Evolutionary conservation across 768 basidiomycete genomes (phyloP), one percentile per base, ranked within the genome.

Genomic region (Rhizopogon vulgaris): DNA sequence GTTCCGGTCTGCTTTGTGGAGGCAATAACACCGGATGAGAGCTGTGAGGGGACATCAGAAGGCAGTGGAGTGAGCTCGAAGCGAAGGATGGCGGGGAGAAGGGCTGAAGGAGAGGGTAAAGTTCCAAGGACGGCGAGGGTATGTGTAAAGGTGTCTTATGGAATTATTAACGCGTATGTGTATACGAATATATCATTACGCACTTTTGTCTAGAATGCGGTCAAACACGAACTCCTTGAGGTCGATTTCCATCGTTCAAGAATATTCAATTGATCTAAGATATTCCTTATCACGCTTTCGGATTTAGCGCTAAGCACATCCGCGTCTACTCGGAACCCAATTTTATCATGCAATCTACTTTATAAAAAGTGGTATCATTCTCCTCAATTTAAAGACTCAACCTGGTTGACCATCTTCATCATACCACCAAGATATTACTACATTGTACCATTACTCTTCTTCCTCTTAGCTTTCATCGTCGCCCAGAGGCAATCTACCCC

Each of bases 61-160:
- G 79, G 69, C 52, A 94, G 73, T 2, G 86, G 77, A 0, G 85
- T 85, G 63, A 84, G 90, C 64, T 92, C 87, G 37, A 94, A 71
- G 36, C 84, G 79, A n/a, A 94, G 61, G 55, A 94, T 84, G 3
- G 87, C 82, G 30, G 73, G 72, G 2, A 74, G 66, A n/a, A 70
- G 37, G 17, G 56, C n/a, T 14, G 40, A 45, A 37, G 58, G 41
- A 22, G 55, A 61, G 0, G 73, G 79, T 11, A 89, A 72, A 1
- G 73, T 79, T 4, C 94, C 92, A 2, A 94, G 78, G 7, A 93
- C 70, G 39, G 77, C 81, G 32, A 90, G 85, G 73, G 65, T 88
- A 87, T 83, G 49, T 5, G 37, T n/a, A 37, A 38, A 49, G 15
- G 27, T 14, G 8, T 41, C 14, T 14, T 41, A 39, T 36, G 9